A percentile compares a stretch with the other conserved stretches of the same genome.
phyloP scores from a whole-genome alignment of 495 filamentous ascomycete species.

The Evansstolkia leycettana region DNA sequence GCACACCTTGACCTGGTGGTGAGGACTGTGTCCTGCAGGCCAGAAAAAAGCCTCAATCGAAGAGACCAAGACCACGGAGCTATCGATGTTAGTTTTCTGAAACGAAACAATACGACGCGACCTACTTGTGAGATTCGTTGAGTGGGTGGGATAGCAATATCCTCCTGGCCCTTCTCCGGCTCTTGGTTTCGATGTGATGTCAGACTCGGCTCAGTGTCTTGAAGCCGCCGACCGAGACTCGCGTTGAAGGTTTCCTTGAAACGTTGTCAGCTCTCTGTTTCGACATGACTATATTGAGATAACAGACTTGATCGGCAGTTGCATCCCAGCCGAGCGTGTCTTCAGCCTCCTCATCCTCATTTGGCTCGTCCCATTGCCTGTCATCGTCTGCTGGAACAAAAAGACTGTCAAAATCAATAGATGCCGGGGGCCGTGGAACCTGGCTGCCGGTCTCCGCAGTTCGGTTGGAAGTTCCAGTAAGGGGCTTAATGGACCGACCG shows the following conservation, averaged over 20 bases:
- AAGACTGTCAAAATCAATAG: conserved; percentile 57
- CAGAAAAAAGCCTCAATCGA: conserved; percentile 21
- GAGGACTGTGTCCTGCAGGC: neutral
- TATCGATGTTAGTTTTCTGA: conserved; percentile 10
- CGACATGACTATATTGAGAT: conserved; percentile 20
- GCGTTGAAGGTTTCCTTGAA: conserved; percentile 21
- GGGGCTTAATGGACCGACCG: conserved; percentile 20
- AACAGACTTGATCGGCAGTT: conserved; percentile 37
- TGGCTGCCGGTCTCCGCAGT: conserved; percentile 12
- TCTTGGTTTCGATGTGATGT: neutral
- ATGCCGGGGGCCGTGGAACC: conserved; percentile 40
- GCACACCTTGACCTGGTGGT: too few species aligned
- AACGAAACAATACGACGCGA: neutral
- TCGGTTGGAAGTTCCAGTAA: conserved; percentile 23
- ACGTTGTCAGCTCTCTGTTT: conserved; percentile 8
- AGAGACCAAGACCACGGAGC: conserved; percentile 32
- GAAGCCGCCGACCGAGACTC: conserved; percentile 18
- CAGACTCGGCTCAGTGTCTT: conserved; percentile 8
- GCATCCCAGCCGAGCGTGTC: conserved; percentile 77
- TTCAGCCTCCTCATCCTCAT: conserved; percentile 60
- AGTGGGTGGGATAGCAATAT: conserved; percentile 35
- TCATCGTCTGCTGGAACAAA: conserved; percentile 72
- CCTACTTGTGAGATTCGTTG: conserved; percentile 39
- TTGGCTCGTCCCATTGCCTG: conserved; percentile 65
- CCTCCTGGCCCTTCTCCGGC: conserved; percentile 17